Evolutionary conservation across 768 basidiomycete genomes (phyloP), one percentile per base, ranked within the genome.

Genomic region (Nevesoporus exiguus): DNA sequence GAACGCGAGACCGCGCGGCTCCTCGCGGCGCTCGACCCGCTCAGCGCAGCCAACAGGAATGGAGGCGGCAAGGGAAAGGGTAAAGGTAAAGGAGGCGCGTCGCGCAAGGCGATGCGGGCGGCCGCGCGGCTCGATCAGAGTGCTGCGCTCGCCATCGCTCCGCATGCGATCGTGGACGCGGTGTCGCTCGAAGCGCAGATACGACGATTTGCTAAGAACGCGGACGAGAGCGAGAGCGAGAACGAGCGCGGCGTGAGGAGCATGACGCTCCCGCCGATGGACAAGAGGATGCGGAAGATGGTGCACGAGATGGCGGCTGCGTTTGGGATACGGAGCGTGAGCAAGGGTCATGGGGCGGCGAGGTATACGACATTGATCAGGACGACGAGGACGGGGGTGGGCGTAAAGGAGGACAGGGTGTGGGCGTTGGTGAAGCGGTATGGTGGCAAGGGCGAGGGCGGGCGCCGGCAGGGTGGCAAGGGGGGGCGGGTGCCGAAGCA

Each of bases 241-340:
- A 17, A 17, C 15, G 25, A 15, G 15, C 14, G 25, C 0, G 25
- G 75, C 7, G 37, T 48, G 39, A 77, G 76, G 39, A 78, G 76
- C 6, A 81, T 96, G 79, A 70, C 78, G 9, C 75, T 96, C 0
- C 93, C 93, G 2, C 89, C 95, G 9, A 85, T 90, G 75, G 77
- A 81, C 55, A 91, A 88, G 73, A 75, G 75, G 53, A 80, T 80
- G 58, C 76, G 95, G 60, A 86, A 82, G 73, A 73, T 73, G 40
- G 79, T 94, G 0, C 95, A 98, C 64, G 80, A 90, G 64, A 71
- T 97, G 63, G 93, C 93, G n/a, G 49, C 64, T 9, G 84, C 81
- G 54, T 97, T 96, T 67, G 80, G 80, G 19, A 55, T 98, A 69
- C 88, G 85, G 73, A 93, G 88, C 58, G 61, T 78, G 57, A 93